Evolutionary conservation across 1,284 basidiomycete genomes (phyloP).

Genomic region (Ustilago sp.): DNA sequence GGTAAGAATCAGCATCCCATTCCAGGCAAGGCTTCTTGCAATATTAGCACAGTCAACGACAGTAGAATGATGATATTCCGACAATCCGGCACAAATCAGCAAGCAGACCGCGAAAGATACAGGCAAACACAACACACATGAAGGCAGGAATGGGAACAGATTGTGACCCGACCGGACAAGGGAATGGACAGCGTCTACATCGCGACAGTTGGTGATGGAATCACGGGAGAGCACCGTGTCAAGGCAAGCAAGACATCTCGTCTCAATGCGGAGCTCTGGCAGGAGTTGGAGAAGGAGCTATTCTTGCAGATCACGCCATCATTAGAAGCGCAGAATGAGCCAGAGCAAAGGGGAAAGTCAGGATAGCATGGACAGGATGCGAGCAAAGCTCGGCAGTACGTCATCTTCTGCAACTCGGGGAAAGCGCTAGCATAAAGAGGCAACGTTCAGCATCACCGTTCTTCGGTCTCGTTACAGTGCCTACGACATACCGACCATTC

Average conservation of each 20-base stretch:
- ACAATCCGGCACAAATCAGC: neutral
- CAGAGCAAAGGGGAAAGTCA: neutral
- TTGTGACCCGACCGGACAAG: neutral
- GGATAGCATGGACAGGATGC: neutral
- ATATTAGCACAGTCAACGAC: neutral
- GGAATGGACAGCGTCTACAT: neutral
- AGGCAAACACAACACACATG: neutral
- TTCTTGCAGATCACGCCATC: neutral
- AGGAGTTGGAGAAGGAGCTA: neutral
- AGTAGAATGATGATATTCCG: neutral
- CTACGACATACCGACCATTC: neutral
- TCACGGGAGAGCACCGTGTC: neutral
- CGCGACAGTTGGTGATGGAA: neutral
- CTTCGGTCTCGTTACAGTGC: neutral
- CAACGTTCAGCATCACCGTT: neutral
- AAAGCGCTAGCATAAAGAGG: neutral
- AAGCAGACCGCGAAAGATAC: too few relatives aligned
- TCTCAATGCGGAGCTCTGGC: neutral
- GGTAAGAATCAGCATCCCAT: constrained; percentile 33
- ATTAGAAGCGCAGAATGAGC: neutral
- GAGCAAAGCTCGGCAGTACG: neutral
- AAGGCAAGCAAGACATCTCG: neutral
- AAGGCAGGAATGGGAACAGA: neutral
- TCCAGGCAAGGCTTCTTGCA: neutral
- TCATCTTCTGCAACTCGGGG: neutral